Evolutionary conservation across 192 early-diverging fungal genomes (phyloP), one percentile per base, ranked within the genome.

Genomic region (Gamsiella multidivaricata): DNA sequence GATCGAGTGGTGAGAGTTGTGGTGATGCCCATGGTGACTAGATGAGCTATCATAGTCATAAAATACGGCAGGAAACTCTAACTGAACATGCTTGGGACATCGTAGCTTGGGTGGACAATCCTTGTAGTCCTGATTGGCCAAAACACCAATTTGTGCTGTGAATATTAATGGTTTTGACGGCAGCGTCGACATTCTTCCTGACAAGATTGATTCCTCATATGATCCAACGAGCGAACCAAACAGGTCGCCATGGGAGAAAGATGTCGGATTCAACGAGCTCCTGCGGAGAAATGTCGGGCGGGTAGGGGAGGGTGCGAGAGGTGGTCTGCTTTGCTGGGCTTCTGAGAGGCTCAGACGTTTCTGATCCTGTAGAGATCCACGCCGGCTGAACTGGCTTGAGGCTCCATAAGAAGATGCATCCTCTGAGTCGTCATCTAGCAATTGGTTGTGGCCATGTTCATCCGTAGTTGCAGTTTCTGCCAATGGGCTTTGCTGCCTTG

Each of bases 151-250:
- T 39, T 93, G 90, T 11, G 88, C 84, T 26, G 84, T 66, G 60
- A 94, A 94, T 14, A 80, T 76, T 42, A 95, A 81, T 14, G 94
- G 94, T 32, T 88, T 86, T 3, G 89, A 91, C 3, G 94, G 94
- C 18, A 88, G 65, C 0, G 91, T 88, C 2, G 91, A 92, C 91
- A 95, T 92, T 41, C 93, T 78, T 31, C 93, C 91, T 37, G 78
- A 88, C 1, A 95, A 81, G 23, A 95, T 87, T 0, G 91, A 92
- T 71, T 95, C 93, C 65, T 89, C 85, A 51, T 84, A 87, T 17
- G 83, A 84, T 7, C 85, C 85, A 9, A 84, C 83, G 12, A 87
- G 60, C 23, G 83, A 79, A 12, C 82, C 69, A 57, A 73, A 80
- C 5, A 70, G 34, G 42, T 76, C 78, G 4, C 54, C 70, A 39